Evolutionary conservation across 2,329 filamentous ascomycete species (phyloP).

Genomic region (Cladophialophora exuberans): DNA sequence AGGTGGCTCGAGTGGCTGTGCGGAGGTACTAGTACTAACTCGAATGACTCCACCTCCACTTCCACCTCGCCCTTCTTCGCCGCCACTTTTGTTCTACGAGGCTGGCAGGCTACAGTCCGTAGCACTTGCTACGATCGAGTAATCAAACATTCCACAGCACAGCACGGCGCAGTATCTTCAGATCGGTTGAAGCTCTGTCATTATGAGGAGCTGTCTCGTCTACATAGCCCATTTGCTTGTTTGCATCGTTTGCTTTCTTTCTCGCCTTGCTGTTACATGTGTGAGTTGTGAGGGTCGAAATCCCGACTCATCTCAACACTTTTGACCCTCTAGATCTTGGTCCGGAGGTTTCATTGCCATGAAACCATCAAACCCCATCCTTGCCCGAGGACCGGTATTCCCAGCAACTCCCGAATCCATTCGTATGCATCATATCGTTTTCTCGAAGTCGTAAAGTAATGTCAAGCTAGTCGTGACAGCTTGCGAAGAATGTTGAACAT

Average conservation of each 20-base stretch:
- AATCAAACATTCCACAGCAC: no score
- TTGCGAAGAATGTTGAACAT: constrained; percentile 1
- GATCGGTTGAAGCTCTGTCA: constrained; percentile 11
- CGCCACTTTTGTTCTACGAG: no score
- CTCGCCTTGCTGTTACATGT: constrained; percentile 21
- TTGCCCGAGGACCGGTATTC: constrained; percentile 1
- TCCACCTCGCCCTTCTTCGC: no score
- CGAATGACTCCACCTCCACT: no score
- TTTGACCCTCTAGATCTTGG: constrained; percentile 23
- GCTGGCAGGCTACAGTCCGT: no score
- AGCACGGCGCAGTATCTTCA: no score
- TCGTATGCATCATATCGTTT: constrained; percentile 21
- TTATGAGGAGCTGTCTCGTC: constrained; percentile 15
- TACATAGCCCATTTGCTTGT: constrained; percentile 13
- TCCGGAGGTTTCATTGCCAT: constrained; percentile 11
- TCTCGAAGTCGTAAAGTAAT: constrained; percentile 16
- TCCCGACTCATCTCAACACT: constrained; percentile 15
- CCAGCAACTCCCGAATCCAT: constrained; percentile 15
- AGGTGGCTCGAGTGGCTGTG: neutral
- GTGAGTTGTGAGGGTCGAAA: constrained; percentile 7
- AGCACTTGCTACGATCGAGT: no score
- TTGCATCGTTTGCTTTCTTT: no score
- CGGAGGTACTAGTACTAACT: no score
- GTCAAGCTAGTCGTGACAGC: constrained; percentile 6
- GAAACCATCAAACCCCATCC: constrained; percentile 14